phyloP scores from a whole-genome alignment of 768 basidiomycete species.

The Termitomyces sp. region DNA sequence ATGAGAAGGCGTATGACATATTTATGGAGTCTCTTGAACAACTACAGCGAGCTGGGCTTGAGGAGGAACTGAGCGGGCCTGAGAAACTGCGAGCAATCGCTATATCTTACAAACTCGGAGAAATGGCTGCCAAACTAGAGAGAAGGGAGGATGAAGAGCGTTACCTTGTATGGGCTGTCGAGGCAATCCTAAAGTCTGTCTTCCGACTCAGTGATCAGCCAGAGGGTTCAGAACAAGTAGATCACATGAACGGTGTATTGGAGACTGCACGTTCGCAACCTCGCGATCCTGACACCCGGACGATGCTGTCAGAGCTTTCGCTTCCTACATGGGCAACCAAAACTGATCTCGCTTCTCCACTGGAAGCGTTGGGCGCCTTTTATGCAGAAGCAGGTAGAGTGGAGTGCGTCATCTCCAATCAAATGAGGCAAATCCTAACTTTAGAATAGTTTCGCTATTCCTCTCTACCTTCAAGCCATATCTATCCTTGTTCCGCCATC shows the following conservation, averaged over 20 bases:
- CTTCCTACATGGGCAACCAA: slow-evolving; percentile 56
- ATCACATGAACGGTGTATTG: not conserved
- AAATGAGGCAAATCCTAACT: slow-evolving; percentile 1
- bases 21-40: slow-evolving; percentile 30
- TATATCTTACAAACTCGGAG: slow-evolving; percentile 38
- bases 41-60: slow-evolving; percentile 22
- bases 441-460: slow-evolving; percentile 48
- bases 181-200: slow-evolving; percentile 33
- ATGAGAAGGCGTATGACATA: slow-evolving; percentile 29
- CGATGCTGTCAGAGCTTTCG: slow-evolving; percentile 44
- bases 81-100: slow-evolving; percentile 32
- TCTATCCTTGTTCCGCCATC: slow-evolving; percentile 50
- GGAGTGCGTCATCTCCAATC: slow-evolving; percentile 36
- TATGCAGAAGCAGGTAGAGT: slow-evolving; percentile 50
- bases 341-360: slow-evolving; percentile 59
- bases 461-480: slow-evolving; percentile 61
- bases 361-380: slow-evolving; percentile 60
- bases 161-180: slow-evolving; percentile 37
- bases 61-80: slow-evolving; percentile 16
- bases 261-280: slow-evolving; percentile 4
- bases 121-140: slow-evolving; percentile 28
- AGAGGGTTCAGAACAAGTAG: slow-evolving; percentile 2
- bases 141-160: slow-evolving; percentile 35
- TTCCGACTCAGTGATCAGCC: slow-evolving; percentile 16
- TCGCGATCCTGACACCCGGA: slow-evolving; percentile 13